Evolutionary conservation across 2,329 filamentous ascomycete species (phyloP), one percentile per base, ranked within the genome.

Genomic region (Fusarium sp.): DNA sequence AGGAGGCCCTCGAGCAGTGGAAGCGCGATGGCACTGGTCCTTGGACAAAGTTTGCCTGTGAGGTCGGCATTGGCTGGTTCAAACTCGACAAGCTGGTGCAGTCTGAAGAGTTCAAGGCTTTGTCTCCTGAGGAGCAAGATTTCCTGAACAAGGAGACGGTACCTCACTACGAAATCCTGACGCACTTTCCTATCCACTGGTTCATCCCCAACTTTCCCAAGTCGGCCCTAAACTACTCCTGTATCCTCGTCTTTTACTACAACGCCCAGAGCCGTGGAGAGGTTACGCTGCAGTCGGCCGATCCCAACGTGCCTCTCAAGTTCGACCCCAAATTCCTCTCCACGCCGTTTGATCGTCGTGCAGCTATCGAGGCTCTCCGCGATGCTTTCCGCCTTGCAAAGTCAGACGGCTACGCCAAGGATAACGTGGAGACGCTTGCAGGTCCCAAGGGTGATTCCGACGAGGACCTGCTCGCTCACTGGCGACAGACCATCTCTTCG

Each of bases 81-180:
- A 86, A 87, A 77, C 81, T 84, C 0, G 82, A 85, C 7, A 73
- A 75, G 1, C 76, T 90, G 3, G 76, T 81, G 1, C 64, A 79
- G 1, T 84, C 83, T 0, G 72, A 83, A 0, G 88, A 92, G 74
- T 91, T 90, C 77, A 79, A 85, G 45, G 84, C 80, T 1, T 82
- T 92, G 0, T 85, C 88, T 0, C 64, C 72, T 0, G 65, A 82
- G 0, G 82, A 85, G 11, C 84, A 88, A 73, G 78, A 81, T 0
- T 87, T 85, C 69, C 78, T 92, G 1, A 78, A 77, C 50, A 83
- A 83, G 23, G 82, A 85, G 16, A 89, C 87, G 1, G 84, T 92
- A 3, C 91, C 91, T 0, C 85, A 88, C 57, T 91, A 86, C 72
- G 91, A 92, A 73, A 78, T 92, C 18, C 65, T 87, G 10, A 86